These are phyloP conservation scores for Rhizopogon salebrosus DNA, from an alignment of 768 basidiomycete species.

Conservation along the genomic window DNA sequence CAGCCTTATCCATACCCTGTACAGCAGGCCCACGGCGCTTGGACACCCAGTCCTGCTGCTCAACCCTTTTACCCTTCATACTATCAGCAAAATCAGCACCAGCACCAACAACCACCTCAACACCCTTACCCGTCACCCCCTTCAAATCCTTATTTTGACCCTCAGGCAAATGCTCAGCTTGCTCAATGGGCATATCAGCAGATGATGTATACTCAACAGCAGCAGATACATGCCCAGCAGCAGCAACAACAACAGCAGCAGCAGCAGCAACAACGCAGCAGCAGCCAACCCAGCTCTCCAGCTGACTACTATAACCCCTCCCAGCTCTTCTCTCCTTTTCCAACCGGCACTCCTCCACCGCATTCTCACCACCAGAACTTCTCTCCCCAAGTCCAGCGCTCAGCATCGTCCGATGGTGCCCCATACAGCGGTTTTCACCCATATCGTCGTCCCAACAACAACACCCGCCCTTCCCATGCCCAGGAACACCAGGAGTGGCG, in stretches of 20 bases:
- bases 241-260: constrained; percentile 33
- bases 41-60: constrained; percentile 62
- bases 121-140: constrained; percentile 40
- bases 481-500: constrained; percentile 44
- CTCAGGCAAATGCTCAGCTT: constrained; percentile 66
- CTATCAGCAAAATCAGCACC: constrained; percentile 58
- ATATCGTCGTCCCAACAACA: constrained; percentile 63
- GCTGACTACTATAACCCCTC: constrained; percentile 56
- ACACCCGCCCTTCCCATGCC: constrained; percentile 22
- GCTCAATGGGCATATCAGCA: constrained; percentile 90
- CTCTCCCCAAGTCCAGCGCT: constrained; percentile 34
- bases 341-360: constrained; percentile 66
- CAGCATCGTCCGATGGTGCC: constrained; percentile 24
- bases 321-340: constrained; percentile 62
- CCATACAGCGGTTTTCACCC: constrained; percentile 67
- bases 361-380: constrained; percentile 16
- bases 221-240: constrained; percentile 37
- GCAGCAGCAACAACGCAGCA: constrained; percentile 16
- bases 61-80: constrained; percentile 76
- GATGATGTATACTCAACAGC: constrained; percentile 78
- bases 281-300: constrained; percentile 31
- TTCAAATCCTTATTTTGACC: constrained; percentile 68
- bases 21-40: constrained; percentile 64
- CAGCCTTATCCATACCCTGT: constrained; percentile 61
- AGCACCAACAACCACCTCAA: constrained; percentile 40